Evolutionary conservation across 1,284 basidiomycete species (phyloP).

Genomic region (Volvariella surrecta): DNA sequence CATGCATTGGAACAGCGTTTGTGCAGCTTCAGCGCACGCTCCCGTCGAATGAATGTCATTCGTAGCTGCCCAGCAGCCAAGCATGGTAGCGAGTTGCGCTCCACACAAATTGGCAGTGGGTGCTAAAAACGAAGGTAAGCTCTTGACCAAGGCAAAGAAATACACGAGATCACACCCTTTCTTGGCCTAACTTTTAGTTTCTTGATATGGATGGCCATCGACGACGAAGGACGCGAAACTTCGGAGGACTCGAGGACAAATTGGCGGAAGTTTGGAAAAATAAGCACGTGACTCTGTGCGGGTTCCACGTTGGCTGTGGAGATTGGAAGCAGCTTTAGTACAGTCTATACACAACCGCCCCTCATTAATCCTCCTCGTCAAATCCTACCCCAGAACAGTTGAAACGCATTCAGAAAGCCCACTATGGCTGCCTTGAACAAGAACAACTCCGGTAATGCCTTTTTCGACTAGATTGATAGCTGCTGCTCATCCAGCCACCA

Average conservation of each 20-base stretch:
- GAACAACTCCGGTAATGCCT: constrained; percentile 66
- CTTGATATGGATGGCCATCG: constrained; percentile 57
- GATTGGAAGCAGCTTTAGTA: neutral
- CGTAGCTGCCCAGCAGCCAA: constrained; percentile 88
- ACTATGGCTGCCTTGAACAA: constrained; percentile 54
- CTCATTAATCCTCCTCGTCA: constrained; percentile 5
- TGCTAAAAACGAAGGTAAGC: constrained; percentile 17
- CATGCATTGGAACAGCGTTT: constrained; percentile 81
- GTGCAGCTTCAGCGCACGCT: constrained; percentile 59
- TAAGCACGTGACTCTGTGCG: constrained; percentile 5
- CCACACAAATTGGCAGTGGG: constrained; percentile 59
- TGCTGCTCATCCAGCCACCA: constrained; percentile 6
- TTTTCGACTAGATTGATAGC: constrained; percentile 2
- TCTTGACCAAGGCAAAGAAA: constrained; percentile 3
- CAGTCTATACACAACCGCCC: neutral
- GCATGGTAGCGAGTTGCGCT: constrained; percentile 72
- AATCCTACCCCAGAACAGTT: too few species aligned
- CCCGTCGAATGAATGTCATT: constrained; percentile 59
- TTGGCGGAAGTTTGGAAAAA: neutral
- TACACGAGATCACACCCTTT: constrained; percentile 44
- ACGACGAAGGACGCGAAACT: neutral
- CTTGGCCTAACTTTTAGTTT: constrained; percentile 75
- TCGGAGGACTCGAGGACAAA: neutral
- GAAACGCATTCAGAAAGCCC: too few species aligned
- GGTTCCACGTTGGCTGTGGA: neutral